Conservation (phyloP, 768 basidiomycete species). For the Paxillus involutus region DNA sequence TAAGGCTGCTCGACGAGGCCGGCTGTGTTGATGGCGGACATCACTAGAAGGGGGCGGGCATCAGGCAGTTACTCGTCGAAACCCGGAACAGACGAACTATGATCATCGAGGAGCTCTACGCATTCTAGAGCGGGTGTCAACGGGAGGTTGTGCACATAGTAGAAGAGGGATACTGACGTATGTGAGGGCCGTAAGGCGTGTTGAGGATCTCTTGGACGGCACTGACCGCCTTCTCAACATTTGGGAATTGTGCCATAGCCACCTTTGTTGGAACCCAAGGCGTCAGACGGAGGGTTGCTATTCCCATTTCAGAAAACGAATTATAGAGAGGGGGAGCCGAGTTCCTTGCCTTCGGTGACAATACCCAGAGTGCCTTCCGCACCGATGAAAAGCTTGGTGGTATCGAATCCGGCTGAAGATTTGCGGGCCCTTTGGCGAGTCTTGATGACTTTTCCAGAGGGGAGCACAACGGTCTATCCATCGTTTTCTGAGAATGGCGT, state of each 20-base stretch:
- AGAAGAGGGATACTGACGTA: conserved; percentile 50
- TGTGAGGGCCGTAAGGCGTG: conserved; percentile 63
- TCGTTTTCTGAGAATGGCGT: background rate
- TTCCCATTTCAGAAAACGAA: background rate
- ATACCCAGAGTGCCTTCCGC: conserved; percentile 90
- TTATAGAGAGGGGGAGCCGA: background rate
- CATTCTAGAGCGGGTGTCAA: conserved; percentile 55
- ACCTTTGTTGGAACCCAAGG: conserved; percentile 82
- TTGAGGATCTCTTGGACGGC: conserved; percentile 83
- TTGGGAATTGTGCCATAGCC: conserved; percentile 84
- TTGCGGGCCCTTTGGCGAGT: conserved; percentile 79
- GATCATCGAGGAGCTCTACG: conserved; percentile 81
- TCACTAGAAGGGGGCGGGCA: conserved; percentile 44
- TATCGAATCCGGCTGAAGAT: conserved; percentile 85
- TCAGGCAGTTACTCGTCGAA: background rate
- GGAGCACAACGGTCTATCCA: conserved; percentile 76
- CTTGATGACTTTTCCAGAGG: conserved; percentile 83
- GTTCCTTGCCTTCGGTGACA: conserved; percentile 70
- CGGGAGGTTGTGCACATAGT: background rate
- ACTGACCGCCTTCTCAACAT: conserved; percentile 72
- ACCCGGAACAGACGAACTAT: conserved; percentile 42
- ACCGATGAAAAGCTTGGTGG: conserved; percentile 86
- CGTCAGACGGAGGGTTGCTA: conserved; percentile 80
- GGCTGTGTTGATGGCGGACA: conserved; percentile 71
- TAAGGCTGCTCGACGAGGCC: conserved; percentile 62